A percentile compares a stretch with the other conserved stretches of the same genome.
phyloP scores from a whole-genome alignment of 139 green algal genomes.

The Volvox reticuliferus region DNA sequence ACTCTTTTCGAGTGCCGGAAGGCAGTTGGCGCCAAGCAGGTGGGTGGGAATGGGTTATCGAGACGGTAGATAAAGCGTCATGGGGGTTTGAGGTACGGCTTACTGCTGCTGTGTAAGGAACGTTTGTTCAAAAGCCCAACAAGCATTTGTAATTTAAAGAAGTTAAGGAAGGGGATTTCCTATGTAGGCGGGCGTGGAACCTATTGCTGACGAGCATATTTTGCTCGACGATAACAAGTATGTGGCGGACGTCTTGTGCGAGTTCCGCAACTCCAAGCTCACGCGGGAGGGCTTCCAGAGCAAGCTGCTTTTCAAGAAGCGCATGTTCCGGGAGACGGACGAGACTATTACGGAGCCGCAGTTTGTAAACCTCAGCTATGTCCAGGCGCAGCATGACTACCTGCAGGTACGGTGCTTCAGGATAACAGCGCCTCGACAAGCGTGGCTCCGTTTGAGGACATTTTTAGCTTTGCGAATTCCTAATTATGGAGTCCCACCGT shows the following conservation, averaged over 20 bases:
- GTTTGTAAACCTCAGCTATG: slow-evolving; percentile 96
- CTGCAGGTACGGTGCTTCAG: too few relatives aligned
- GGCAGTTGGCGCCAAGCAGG: slow-evolving; percentile 49
- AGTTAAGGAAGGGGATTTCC: neutral
- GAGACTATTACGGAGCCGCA: slow-evolving; percentile 94
- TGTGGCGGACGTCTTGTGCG: slow-evolving; percentile 86
- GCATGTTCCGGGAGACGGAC: slow-evolving; percentile 96
- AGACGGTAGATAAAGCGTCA: neutral
- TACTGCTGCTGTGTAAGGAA: too few relatives aligned
- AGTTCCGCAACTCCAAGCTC: slow-evolving; percentile 78
- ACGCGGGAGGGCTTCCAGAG: slow-evolving; percentile 58
- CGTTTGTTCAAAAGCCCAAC: too few relatives aligned
- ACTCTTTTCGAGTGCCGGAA: slow-evolving; percentile 88
- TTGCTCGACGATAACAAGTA: slow-evolving; percentile 95
- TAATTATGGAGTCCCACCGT: too few relatives aligned
- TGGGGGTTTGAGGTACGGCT: neutral
- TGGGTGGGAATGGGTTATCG: slow-evolving; percentile 2
- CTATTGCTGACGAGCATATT: slow-evolving; percentile 84
- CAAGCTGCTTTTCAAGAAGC: slow-evolving; percentile 97
- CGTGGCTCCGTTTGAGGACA: neutral
- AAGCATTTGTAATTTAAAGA: too few relatives aligned
- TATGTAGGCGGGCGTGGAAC: slow-evolving; percentile 37
- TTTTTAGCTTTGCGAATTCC: too few relatives aligned
- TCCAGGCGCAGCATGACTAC: slow-evolving; percentile 95
- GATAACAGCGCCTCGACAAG: too few relatives aligned